Evolutionary conservation across 805 yeast genomes (phyloP).

Genomic region (Trichomonascus vanleenenianus): DNA sequence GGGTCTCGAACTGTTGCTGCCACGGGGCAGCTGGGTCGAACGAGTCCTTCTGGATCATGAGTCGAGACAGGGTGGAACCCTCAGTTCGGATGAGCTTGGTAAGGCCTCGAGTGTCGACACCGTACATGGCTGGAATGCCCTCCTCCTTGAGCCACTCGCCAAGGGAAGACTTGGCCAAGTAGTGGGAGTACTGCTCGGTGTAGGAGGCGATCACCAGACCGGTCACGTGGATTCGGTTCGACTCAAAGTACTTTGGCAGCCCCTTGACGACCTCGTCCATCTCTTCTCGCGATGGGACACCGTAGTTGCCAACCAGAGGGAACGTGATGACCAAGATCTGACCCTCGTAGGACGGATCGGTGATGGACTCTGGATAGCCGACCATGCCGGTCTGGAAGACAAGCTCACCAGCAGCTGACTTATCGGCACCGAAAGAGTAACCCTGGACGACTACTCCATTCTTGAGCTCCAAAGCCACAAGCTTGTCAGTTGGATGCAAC

Average conservation of each 20-base stretch:
- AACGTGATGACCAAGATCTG: constrained; percentile 94
- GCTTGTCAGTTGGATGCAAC: constrained; percentile 70
- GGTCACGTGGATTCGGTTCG: constrained; percentile 86
- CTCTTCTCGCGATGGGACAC: constrained; percentile 87
- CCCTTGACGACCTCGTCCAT: constrained; percentile 66
- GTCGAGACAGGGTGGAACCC: constrained; percentile 91
- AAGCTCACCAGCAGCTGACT: constrained; percentile 88
- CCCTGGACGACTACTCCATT: constrained; percentile 87
- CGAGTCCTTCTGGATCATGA: constrained; percentile 40
- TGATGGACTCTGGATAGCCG: constrained; percentile 95
- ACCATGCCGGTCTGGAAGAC: constrained; percentile 99
- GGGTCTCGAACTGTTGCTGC: constrained; percentile 57
- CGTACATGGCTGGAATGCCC: constrained; percentile 92
- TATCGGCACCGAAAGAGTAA: constrained; percentile 92
- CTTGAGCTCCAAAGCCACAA: constrained; percentile 81
- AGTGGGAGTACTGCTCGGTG: constrained; percentile 93
- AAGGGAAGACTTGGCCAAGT: constrained; percentile 82
- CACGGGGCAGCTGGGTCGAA: constrained; percentile 41
- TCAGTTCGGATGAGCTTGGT: constrained; percentile 87
- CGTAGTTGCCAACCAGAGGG: constrained; percentile 97
- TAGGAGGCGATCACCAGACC: constrained; percentile 96
- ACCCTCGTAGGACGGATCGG: constrained; percentile 98
- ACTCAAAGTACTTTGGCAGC: constrained; percentile 89
- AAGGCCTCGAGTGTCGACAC: constrained; percentile 92
- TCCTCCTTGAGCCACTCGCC: constrained; percentile 90